Conservation (phyloP, 176 grass and related monocot species). For the Otatea glauca region DNA sequence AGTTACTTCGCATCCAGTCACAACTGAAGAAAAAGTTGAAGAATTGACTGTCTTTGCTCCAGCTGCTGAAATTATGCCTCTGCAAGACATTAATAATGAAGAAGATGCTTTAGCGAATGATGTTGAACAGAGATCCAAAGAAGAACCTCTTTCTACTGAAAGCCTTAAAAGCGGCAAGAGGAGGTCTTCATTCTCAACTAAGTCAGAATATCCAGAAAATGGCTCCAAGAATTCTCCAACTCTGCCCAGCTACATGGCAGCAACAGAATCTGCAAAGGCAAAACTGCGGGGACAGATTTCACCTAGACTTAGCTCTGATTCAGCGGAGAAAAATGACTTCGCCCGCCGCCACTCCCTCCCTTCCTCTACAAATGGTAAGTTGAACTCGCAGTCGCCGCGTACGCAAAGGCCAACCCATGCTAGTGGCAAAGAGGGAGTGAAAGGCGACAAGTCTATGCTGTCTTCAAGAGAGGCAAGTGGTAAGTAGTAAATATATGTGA, state of each 20-base stretch:
- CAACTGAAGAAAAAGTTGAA: constrained; percentile 55
- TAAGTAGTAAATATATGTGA: constrained; percentile 47
- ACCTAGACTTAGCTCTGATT: constrained; percentile 71
- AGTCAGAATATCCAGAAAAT: constrained; percentile 77
- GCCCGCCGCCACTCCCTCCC: constrained; percentile 86
- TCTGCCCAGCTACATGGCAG: constrained; percentile 90
- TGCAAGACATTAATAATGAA: constrained; percentile 65
- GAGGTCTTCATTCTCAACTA: constrained; percentile 82
- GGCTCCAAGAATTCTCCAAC: constrained; percentile 58
- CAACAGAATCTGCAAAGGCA: constrained; percentile 87
- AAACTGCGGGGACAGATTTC: constrained; percentile 81
- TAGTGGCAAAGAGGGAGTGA: constrained; percentile 60
- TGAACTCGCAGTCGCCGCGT: constrained; percentile 75
- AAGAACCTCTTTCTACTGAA: constrained; percentile 59
- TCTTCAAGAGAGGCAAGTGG: constrained; percentile 79
- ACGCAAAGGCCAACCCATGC: constrained; percentile 68
- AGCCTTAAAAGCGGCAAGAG: constrained; percentile 71
- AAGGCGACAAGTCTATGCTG: constrained; percentile 71
- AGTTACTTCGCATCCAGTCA: constrained; percentile 40
- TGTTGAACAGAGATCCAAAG: constrained; percentile 59
- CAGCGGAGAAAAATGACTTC: constrained; percentile 70
- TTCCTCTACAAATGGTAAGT: constrained; percentile 70
- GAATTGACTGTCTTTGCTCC: constrained; percentile 35
- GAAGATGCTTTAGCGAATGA: constrained; percentile 63
- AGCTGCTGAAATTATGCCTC: constrained; percentile 60